A percentile compares a stretch with the other conserved stretches of the same genome.
phyloP scores from a whole-genome alignment of 148 eudicot genomes.

The Rhododendron mucronatum region DNA sequence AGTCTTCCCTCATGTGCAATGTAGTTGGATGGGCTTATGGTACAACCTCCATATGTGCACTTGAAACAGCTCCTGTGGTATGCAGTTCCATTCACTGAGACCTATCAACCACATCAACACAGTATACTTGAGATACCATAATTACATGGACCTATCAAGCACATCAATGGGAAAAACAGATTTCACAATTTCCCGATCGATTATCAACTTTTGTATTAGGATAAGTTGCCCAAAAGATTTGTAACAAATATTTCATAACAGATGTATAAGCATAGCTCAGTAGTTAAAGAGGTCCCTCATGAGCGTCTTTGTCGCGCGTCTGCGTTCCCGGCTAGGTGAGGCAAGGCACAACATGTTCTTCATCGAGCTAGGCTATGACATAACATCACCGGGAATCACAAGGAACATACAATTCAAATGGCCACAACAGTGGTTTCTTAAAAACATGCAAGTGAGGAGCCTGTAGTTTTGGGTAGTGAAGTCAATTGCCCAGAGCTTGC shows the following conservation, averaged over 20 bases:
- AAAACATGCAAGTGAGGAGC: background rate
- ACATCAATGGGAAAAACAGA: background rate
- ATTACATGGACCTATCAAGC: background rate
- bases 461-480: too few species aligned
- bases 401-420: background rate
- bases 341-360: background rate
- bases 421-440: background rate
- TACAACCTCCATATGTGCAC: conserved; percentile 76
- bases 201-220: background rate
- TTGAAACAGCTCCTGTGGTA: conserved; percentile 82
- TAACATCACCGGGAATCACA: background rate
- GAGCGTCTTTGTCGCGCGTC: too few species aligned
- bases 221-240: background rate
- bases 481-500: background rate
- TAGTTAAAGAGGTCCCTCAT: background rate
- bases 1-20: conserved; percentile 67
- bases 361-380: background rate
- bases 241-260: background rate
- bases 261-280: background rate
- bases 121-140: background rate
- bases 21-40: conserved; percentile 83
- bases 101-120: conserved; percentile 23
- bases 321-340: background rate
- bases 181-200: background rate
- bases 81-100: conserved; percentile 55